Evolutionary conservation across 1,139 yeast genomes (phyloP).

Genomic region (Debaryomycetaceae sp.): DNA sequence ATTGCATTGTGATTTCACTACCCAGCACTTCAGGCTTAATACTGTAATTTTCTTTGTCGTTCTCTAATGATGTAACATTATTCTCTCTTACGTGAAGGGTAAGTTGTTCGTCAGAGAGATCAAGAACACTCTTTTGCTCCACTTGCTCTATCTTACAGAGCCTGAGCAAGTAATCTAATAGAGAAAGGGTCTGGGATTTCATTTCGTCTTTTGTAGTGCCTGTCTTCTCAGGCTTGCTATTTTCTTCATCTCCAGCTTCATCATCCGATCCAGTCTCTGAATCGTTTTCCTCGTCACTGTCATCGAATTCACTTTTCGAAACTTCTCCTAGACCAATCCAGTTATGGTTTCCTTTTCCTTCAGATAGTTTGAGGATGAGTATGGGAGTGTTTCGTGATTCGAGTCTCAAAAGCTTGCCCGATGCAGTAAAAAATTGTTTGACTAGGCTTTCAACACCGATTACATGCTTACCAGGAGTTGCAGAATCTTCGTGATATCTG

Average conservation of each 20-base stretch:
- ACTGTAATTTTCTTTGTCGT: conserved; percentile 13
- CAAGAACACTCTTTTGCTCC: conserved; percentile 54
- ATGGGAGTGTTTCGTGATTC: conserved; percentile 70
- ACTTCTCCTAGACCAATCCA: conserved; percentile 56
- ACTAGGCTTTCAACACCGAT: conserved; percentile 44
- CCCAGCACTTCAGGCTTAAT: conserved; percentile 13
- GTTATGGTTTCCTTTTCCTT: conserved; percentile 28
- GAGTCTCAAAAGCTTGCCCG: conserved; percentile 63
- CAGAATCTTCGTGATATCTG: conserved; percentile 60
- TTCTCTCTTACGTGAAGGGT: conserved; percentile 64
- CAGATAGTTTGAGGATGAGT: conserved; percentile 49
- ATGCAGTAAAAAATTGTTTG: conserved; percentile 66
- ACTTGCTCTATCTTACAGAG: conserved; percentile 59
- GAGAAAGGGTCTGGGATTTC: conserved; percentile 41
- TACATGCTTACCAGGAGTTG: conserved; percentile 26
- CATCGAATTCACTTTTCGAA: conserved; percentile 24
- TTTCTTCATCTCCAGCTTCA: conserved; percentile 12
- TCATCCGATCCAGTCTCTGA: conserved; percentile 13
- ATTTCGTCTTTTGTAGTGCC: conserved; percentile 9
- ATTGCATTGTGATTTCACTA: conserved; percentile 24
- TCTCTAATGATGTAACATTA: conserved; percentile 31
- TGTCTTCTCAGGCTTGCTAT: conserved; percentile 13
- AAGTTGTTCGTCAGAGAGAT: conserved; percentile 65
- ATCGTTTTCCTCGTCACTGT: conserved; percentile 26
- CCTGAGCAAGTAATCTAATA: conserved; percentile 64